Evolutionary conservation across 2,329 filamentous ascomycete genomes (phyloP).

Genomic region (Exserohilum rostratum): DNA sequence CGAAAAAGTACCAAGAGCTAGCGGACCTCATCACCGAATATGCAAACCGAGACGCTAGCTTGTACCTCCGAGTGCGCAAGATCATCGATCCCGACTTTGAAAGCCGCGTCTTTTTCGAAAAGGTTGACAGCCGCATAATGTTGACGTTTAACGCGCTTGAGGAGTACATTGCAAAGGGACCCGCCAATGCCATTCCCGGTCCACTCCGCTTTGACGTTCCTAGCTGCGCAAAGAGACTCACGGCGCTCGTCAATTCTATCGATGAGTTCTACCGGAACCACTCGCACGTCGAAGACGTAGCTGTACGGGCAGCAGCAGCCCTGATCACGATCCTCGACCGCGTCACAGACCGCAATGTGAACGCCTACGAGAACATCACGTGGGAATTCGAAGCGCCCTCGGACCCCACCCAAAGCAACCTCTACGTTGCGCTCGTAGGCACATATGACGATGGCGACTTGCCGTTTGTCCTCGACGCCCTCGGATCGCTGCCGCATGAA

Average conservation of each 20-base stretch:
- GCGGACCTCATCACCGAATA: constrained; percentile 36
- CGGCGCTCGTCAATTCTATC: constrained; percentile 34
- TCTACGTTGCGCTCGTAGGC: constrained; percentile 42
- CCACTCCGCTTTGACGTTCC: constrained; percentile 34
- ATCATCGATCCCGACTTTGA: constrained; percentile 43
- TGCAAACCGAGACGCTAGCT: constrained; percentile 33
- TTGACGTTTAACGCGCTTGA: constrained; percentile 39
- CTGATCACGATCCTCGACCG: constrained; percentile 42
- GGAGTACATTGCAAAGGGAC: constrained; percentile 38
- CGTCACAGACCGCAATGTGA: constrained; percentile 40
- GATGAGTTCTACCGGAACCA: constrained; percentile 36
- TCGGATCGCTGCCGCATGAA: constrained; percentile 37
- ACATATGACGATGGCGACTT: constrained; percentile 16
- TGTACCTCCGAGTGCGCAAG: constrained; percentile 35
- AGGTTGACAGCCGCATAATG: constrained; percentile 39
- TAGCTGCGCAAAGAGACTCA: constrained; percentile 40
- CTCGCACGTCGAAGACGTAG: constrained; percentile 28
- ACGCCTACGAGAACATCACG: constrained; percentile 40
- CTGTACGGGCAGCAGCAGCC: constrained; percentile 35
- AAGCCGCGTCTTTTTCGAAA: constrained; percentile 44
- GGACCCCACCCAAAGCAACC: constrained; percentile 38
- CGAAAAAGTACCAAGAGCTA: constrained; percentile 42
- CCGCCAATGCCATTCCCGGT: constrained; percentile 30
- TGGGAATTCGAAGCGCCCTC: constrained; percentile 36
- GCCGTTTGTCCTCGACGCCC: constrained; percentile 39